Evolutionary conservation across 1,284 basidiomycete species (phyloP), one percentile per base, ranked within the genome.

Genomic region (Farysia itapuensis): DNA sequence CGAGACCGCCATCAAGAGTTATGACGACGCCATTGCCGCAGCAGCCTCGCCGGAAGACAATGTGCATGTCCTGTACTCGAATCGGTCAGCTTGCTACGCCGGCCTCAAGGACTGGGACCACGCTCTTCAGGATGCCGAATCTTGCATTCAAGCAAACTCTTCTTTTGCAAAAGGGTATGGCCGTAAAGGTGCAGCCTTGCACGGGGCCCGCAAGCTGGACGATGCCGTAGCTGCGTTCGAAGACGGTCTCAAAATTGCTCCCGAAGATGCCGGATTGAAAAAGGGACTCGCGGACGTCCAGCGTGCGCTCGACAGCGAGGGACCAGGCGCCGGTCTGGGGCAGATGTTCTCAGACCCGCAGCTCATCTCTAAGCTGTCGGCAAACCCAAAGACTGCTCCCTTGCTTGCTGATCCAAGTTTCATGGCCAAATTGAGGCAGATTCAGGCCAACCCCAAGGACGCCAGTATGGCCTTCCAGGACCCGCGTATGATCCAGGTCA

Each of bases 121-220:
- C 9, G 93, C 93, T 14, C 82, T 96, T 43, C 82, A 85, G 44
- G 93, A 97, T 79, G 93, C 93, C 9, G 89, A 95, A 70, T 83
- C 81, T 77, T 80, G 78, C 45, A 84, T 95, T 75, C 83, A 84
- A 72, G 80, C 88, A 57, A 89, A 88, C 70, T 85, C 90, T 4
- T 80, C 83, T 4, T 97, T 93, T 86, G 82, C 87, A 31, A 97
- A 97, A 78, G 92, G 92, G 3, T 92, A 88, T 79, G 87, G 87
- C 15, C 84, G 93, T 46, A 94, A 94, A 75, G 93, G 93, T 42
- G 91, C 91, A 26, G 93, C 93, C n/a, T 80, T 96, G 35, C 93
- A 96, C 73, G 93, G 93, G 25, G 81, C 84, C 28, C 82, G 82
- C 49, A 81, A 82, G 76, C 93, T 84, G 74, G 86, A 86, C 48